Base-by-base conservation (phyloP, 352 stramenopile genomes). In the Pythium volutum region DNA sequence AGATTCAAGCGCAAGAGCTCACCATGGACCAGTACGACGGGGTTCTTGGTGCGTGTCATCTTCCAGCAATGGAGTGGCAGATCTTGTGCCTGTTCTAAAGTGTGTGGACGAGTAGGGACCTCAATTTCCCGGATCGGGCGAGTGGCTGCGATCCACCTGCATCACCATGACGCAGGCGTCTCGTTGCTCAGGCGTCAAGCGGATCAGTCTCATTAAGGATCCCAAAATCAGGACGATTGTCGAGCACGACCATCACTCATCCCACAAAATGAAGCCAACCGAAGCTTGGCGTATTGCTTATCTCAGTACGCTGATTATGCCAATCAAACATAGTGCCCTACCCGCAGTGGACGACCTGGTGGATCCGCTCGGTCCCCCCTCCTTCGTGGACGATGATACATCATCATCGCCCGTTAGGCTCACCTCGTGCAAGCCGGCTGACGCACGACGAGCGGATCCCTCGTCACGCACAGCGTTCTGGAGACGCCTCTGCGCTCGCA, bases 11-110 rank as follows among this genome's bases (percentile, higher is more conserved):
- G 25, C 7, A 12, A 7, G 12, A 38, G 33, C 49, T 33, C 45
- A 62, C 64, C 70, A 50, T 76, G 70, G 43, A 76, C 63, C 23
- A 76, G 54, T 27, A 76, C 66, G 20, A 71, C 62, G 0, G 66
- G 70, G 29, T 68, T 43, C 48, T 69, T 59, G 8, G 66, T 76
- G 25, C 33, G 59, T 18, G 51, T 43, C 45, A 56, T 56, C 5
- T 55, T 10, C 23, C 14, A 4, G n/a, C 9, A 14, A 20, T 25
- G 33, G 22, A 9, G 18, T 20, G 22, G 39, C 23, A 4, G 9
- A n/a, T n/a, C 36, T 16, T 43, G 11, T 43, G 36, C 12, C 36
- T 23, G 41, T 27, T 27, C 18, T 20, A 45, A 45, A 45, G 12
- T 38, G 33, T 12, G 33, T 38, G 33, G 33, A 38, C 33, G 33